Percentiles rank a stretch among this genome's conserved stretches.
Conservation (phyloP, 768 basidiomycete genomes). For the Trametes cingulata region DNA sequence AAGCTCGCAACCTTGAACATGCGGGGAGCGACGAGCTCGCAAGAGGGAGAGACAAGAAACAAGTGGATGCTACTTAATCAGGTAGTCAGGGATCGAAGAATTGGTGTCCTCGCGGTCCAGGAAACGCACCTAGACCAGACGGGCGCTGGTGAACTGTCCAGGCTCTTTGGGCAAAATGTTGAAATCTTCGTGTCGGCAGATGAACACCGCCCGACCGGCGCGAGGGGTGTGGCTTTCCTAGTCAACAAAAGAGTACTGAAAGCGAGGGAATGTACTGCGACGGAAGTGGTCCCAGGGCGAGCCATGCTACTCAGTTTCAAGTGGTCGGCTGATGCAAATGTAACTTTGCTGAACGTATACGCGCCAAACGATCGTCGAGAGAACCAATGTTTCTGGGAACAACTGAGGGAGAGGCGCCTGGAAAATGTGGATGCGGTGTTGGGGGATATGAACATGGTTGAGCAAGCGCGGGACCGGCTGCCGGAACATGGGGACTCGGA, state of each 20-base stretch:
- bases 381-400: not conserved
- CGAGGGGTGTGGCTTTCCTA: not conserved
- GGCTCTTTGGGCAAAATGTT: not conserved
- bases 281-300: not conserved
- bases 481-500: not conserved
- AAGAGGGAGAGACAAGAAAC: too few relatives aligned
- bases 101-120: not conserved
- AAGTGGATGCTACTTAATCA: not conserved
- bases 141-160: not conserved
- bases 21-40: too few relatives aligned
- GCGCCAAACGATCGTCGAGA: not conserved
- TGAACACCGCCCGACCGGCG: not conserved
- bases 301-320: not conserved
- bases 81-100: not conserved
- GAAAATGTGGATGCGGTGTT: not conserved
- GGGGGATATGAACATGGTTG: slow-evolving; percentile 42
- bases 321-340: not conserved
- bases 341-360: not conserved
- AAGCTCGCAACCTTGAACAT: too few relatives aligned
- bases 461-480: slow-evolving; percentile 17
- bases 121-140: not conserved
- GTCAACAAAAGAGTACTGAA: not conserved
- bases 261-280: not conserved
- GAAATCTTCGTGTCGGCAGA: not conserved
- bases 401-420: not conserved